These are phyloP conservation scores for Solanum infundibuliforme DNA, from an alignment of 257 asterid species.

Conservation along the genomic window DNA sequence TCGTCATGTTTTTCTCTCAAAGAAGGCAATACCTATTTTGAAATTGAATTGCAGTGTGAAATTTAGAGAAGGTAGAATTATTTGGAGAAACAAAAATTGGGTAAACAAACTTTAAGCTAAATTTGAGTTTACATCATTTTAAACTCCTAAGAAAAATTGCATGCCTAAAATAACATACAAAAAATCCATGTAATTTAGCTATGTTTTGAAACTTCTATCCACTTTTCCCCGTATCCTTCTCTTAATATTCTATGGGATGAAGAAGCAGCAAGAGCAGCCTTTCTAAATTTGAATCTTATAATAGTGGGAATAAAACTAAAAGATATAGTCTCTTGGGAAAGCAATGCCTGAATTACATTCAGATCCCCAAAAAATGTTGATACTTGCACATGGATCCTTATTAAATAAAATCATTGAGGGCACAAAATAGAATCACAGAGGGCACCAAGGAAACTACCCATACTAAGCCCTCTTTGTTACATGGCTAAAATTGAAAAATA, in stretches of 20 bases:
- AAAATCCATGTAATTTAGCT: not conserved
- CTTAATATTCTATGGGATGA: not conserved
- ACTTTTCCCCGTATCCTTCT: not conserved
- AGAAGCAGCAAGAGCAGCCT: not conserved
- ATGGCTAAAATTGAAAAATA: not conserved
- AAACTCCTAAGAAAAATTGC: not conserved
- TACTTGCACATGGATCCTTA: not conserved
- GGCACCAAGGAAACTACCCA: not conserved
- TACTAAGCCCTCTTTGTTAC: not conserved
- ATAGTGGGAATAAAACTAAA: not conserved
- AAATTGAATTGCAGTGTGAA: not conserved
- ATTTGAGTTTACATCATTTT: not conserved
- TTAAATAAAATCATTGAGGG: not conserved
- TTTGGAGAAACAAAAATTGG: not conserved
- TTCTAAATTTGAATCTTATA: not conserved
- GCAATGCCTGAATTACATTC: not conserved
- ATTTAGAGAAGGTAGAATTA: not conserved
- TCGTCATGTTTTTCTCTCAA: slow-evolving; percentile 87
- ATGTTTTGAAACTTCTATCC: not conserved
- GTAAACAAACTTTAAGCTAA: not conserved
- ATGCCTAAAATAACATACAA: not conserved
- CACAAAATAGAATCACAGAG: not conserved
- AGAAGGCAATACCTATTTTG: slow-evolving; percentile 58
- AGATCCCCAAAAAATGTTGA: not conserved
- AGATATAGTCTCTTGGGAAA: not conserved